Percentiles rank a stretch among this genome's conserved stretches.
Conservation (phyloP, 441 rosid genomes). For the Croton laevigatus region DNA sequence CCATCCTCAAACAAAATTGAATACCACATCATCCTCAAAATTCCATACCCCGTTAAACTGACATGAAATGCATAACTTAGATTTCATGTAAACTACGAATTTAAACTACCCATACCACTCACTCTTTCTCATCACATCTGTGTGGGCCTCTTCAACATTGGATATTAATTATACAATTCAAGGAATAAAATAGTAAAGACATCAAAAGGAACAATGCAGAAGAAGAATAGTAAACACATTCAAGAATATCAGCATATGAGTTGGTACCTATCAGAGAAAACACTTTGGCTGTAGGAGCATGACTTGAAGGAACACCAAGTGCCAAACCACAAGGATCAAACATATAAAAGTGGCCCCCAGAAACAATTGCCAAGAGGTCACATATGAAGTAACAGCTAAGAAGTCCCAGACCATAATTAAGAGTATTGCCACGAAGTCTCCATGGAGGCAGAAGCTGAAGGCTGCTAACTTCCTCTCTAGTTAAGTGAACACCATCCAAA, state of each 20-base stretch:
- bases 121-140: background rate
- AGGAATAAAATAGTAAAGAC: background rate
- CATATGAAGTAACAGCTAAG: slow-evolving; percentile 82
- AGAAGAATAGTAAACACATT: slow-evolving; percentile 8
- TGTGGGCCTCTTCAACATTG: background rate
- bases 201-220: background rate
- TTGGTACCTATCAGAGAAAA: slow-evolving; percentile 80
- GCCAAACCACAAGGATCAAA: slow-evolving; percentile 92
- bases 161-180: background rate
- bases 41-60: too few species aligned
- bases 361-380: slow-evolving; percentile 80
- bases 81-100: background rate
- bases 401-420: slow-evolving; percentile 94
- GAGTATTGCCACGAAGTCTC: slow-evolving; percentile 84
- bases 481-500: slow-evolving; percentile 86
- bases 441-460: slow-evolving; percentile 98
- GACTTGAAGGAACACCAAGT: slow-evolving; percentile 67
- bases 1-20: background rate
- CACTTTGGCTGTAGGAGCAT: slow-evolving; percentile 79
- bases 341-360: slow-evolving; percentile 91
- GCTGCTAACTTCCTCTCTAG: slow-evolving; percentile 85
- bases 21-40: too few species aligned
- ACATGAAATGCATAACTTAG: background rate
- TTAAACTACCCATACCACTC: background rate
- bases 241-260: slow-evolving; percentile 4